Percentiles rank a stretch among this genome's conserved stretches.
Evolutionary conservation across 73 alveolate genomes (phyloP).

Genomic region (Loxodes magnus): DNA sequence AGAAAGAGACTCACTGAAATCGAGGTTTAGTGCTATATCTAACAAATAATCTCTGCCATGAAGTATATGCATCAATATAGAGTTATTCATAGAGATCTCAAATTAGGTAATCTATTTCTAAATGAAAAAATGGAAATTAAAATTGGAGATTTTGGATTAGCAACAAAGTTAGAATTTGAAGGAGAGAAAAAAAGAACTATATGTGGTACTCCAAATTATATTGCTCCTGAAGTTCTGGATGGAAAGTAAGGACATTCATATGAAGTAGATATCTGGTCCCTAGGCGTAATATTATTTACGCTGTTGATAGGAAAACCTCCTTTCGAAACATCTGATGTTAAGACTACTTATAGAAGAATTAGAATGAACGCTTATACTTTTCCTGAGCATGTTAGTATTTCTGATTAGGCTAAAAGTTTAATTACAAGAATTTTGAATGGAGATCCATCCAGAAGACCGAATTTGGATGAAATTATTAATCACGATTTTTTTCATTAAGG

Average conservation of each 20-base stretch:
- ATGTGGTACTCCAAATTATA: conserved; percentile 81
- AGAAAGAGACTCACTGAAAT: conserved; percentile 39
- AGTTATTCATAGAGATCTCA: conserved; percentile 65
- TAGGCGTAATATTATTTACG: conserved; percentile 72
- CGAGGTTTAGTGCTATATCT: conserved; percentile 34
- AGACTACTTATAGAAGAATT: conserved; percentile 60
- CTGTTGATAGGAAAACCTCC: conserved; percentile 77
- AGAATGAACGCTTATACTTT: conserved; percentile 50
- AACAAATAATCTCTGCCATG: conserved; percentile 40
- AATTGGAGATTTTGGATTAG: conserved; percentile 78
- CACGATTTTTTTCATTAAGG: conserved; percentile 58
- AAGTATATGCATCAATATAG: conserved; percentile 45
- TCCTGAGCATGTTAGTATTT: conserved; percentile 57
- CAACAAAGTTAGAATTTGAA: conserved; percentile 64
- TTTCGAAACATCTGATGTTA: conserved; percentile 71
- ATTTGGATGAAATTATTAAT: conserved; percentile 43
- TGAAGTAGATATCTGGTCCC: conserved; percentile 81
- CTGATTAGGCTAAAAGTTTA: conserved; percentile 45
- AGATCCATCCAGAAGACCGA: conserved; percentile 63
- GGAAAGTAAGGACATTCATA: conserved; percentile 67
- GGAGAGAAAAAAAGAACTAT: conserved; percentile 72
- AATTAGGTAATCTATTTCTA: conserved; percentile 62
- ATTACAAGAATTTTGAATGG: conserved; percentile 41
- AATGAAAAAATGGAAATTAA: conserved; percentile 76
- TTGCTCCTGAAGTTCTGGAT: conserved; percentile 81